Evolutionary conservation across 352 stramenopile species (phyloP), one percentile per base, ranked within the genome.

Genomic region (Peronospora farinosa): DNA sequence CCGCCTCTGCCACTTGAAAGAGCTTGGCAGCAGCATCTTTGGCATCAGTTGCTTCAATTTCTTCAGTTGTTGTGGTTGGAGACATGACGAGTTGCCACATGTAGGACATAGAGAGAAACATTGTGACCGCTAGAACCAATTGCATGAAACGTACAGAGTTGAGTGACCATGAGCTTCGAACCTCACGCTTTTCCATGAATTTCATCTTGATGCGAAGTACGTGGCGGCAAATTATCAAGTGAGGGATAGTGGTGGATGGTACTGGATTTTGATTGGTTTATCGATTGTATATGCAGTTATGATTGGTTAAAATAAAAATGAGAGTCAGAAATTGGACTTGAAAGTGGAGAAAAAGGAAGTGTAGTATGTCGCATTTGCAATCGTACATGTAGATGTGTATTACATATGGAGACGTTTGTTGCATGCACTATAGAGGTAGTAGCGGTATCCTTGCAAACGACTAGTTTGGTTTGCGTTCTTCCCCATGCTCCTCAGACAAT

Each of bases 91-190:
- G 85, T 54, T 88, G 63, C 55, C 60, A 73, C 71, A 88, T 88
- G 61, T 86, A 88, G 16, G 72, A 64, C 35, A 84, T 47, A 19
- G 74, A 79, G 54, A 86, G 77, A 28, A 81, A 60, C 40, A 85
- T 67, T 1, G 74, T 83, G 15, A 56, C 54, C 0, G 58, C 67
- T 55, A 88, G 56, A 36, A 72, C 69, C 27, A 88, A 35, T 48
- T 86, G 78, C 78, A 88, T 86, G 59, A 86, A 84, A 35, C 74
- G 78, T 60, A 86, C 65, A 17, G 73, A 57, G 54, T 77, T 76
- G 19, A 67, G 21, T 30, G 44, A 47, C 49, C 51, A 51, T n/a
- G 46, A 8, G 19, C 33, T 19, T n/a, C 59, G 16, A 19, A 48
- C 13, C 35, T 64, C 33, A 5, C 23, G 47, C 37, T 23, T 59